Conservation (phyloP, 2,329 filamentous ascomycete genomes). For the Arthrobotrys pseudoclavata region DNA sequence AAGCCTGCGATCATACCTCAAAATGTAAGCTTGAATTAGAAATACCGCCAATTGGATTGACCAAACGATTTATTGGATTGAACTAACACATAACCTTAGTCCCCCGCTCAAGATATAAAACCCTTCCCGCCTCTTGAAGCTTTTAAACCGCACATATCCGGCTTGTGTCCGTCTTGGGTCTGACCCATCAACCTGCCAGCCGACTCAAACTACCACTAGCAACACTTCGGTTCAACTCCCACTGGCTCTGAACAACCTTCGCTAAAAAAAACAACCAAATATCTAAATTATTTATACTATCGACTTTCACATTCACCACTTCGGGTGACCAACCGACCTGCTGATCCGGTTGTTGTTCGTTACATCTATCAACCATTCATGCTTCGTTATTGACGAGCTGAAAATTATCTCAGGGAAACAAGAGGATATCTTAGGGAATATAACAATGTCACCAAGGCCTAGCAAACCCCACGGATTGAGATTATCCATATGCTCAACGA, state of each 20-base stretch:
- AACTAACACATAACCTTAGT: slow-evolving; percentile 9
- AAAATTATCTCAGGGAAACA: slow-evolving; percentile 50
- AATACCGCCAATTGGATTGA: slow-evolving; percentile 29
- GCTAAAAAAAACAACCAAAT: background rate
- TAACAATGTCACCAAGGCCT: slow-evolving; percentile 52
- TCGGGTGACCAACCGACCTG: slow-evolving; percentile 28
- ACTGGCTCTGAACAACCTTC: background rate
- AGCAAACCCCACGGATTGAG: slow-evolving; percentile 49
- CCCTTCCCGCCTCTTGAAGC: slow-evolving; percentile 21
- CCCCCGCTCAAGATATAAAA: slow-evolving; percentile 29
- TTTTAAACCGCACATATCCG: slow-evolving; percentile 29
- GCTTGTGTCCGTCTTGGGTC: slow-evolving; percentile 33
- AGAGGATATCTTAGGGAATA: slow-evolving; percentile 45
- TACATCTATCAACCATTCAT: slow-evolving; percentile 42
- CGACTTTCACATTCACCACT: slow-evolving; percentile 1
- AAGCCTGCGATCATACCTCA: slow-evolving; percentile 25
- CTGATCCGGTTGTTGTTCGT: slow-evolving; percentile 42
- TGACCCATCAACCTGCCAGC: slow-evolving; percentile 22
- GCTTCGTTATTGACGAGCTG: slow-evolving; percentile 60
- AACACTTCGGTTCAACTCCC: slow-evolving; percentile 26
- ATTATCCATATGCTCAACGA: slow-evolving; percentile 57
- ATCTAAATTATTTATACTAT: slow-evolving; percentile 4
- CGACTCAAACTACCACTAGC: slow-evolving; percentile 8
- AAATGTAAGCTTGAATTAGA: slow-evolving; percentile 28
- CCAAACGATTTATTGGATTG: background rate